Conservation (phyloP, 345 rosid species). For the Combretum micranthum region DNA sequence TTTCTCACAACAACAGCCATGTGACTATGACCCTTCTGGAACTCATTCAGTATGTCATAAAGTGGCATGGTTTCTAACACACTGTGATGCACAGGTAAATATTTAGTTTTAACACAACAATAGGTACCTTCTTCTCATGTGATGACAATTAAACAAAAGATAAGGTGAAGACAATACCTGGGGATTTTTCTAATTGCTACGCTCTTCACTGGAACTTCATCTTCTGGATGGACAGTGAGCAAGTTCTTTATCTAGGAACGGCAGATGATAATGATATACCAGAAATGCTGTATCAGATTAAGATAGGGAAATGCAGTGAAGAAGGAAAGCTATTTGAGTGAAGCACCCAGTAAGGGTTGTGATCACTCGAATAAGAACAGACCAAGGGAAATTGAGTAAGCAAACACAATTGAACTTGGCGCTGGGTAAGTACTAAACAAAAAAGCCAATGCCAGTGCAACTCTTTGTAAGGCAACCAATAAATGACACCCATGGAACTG, state of each 20-base stretch:
- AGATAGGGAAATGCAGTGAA: no score
- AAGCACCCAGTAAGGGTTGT: no score
- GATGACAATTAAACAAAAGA: background rate
- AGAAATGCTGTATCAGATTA: no score
- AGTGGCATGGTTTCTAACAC: constrained; percentile 77
- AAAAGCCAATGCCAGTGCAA: no score
- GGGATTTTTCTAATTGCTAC: constrained; percentile 90
- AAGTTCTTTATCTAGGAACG: constrained; percentile 67
- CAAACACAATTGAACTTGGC: no score
- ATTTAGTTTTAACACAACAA: background rate
- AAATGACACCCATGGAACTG: background rate
- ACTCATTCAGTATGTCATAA: constrained; percentile 94
- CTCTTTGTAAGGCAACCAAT: background rate
- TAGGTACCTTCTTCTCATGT: background rate
- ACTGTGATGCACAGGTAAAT: constrained; percentile 18
- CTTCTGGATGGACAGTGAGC: constrained; percentile 77
- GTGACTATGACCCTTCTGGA: constrained; percentile 99
- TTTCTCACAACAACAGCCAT: constrained; percentile 88
- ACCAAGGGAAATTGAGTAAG: no score
- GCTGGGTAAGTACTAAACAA: no score
- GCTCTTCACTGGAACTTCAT: constrained; percentile 66
- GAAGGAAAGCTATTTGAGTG: no score
- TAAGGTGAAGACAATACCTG: constrained; percentile 40
- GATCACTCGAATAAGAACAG: no score
- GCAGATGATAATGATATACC: background rate